Evolutionary conservation across 2,329 filamentous ascomycete genomes (phyloP), one percentile per base, ranked within the genome.

Genomic region (Sarocladium brachiariae): DNA sequence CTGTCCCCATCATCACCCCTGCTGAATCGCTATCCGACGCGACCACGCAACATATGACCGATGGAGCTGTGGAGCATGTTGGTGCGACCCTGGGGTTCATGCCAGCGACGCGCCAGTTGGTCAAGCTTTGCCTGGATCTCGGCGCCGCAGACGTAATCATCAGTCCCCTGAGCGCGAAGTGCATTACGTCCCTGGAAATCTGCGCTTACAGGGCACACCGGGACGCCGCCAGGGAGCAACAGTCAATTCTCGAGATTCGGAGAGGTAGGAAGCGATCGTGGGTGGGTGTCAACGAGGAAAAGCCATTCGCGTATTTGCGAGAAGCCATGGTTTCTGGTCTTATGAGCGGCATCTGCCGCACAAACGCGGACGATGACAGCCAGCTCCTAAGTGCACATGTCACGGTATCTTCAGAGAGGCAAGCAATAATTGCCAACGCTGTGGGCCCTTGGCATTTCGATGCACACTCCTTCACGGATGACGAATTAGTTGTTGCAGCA

Each of bases 251-350:
- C 51, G 85, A 87, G 53, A 74, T 86, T 53, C 86, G 85, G 61
- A 83, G 85, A 57, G 83, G 84, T 39, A 80, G 90, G 51, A 95
- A 95, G 66, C 81, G 89, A 50, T 96, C 91, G 0, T 96, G 91
- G 91, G 89, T 96, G 37, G 90, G 91, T 23, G 78, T 95, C 10
- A 81, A 88, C 61, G 87, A 92, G 57, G 81, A 89, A 58, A 86
- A 91, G 63, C 89, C 90, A 1, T 96, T 90, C 69, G 84, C 89
- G 14, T 96, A 96, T 68, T 71, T 96, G 50, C 79, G 91, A 53
- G 91, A 96, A 70, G 88, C 87, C 47, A 96, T 96, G 89, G 91
- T 96, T 4, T 93, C 89, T 1, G 84, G 84, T 51, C 76, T 96
- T 52, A 93, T 96, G 87, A 86, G 84, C 60, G 83, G 88, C 33